Base-by-base conservation (phyloP, 768 basidiomycete species). In the Rhodotorula sphaerocarpa region DNA sequence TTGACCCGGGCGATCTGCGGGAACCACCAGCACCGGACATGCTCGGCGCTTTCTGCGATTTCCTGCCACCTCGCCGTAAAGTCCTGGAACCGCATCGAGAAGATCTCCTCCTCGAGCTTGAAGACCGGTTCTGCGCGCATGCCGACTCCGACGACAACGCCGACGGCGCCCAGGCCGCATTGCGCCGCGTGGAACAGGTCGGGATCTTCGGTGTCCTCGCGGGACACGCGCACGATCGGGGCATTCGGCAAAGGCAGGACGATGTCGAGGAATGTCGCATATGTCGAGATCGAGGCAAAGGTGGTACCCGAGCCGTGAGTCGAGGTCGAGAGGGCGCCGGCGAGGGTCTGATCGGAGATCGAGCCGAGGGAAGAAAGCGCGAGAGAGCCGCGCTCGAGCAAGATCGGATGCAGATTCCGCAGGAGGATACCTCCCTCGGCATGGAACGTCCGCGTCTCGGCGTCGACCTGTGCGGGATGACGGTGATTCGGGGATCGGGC, bases 21-120 rank as follows among this genome's bases (percentile, higher is more conserved):
- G 76, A 85, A 93, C 92, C 92, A 99, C 88, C 89, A 95, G 23
- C 90, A 80, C 23, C 90, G 80, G n/a, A 88, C 87, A 74, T 95
- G 90, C 75, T 99, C 83, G 3, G 87, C 84, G n/a, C 83, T 76
- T 46, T 68, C 62, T 28, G 75, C 76, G 64, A 78, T 64, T 56
- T 70, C 67, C 42, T 42, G 7, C 57, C 70, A 65, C 20, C 56
- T 28, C n/a, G 36, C 30, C 42, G 61, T 45, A 42, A 71, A 70
- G 25, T 66, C 71, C 30, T 63, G 63, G 25, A 61, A 65, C 50
- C 43, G n/a, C 56, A 72, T 68, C 23, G 57, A 64, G 63, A 72
- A 70, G 20, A 36, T 52, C 60, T 73, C 72, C 43, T 73, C 70
- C 58, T 80, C 82, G 56, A 99, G 79, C 23, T 84, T 80, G 77